phyloP scores from a whole-genome alignment of 148 eudicot genomes.

The Pharnaceum exiguum region DNA sequence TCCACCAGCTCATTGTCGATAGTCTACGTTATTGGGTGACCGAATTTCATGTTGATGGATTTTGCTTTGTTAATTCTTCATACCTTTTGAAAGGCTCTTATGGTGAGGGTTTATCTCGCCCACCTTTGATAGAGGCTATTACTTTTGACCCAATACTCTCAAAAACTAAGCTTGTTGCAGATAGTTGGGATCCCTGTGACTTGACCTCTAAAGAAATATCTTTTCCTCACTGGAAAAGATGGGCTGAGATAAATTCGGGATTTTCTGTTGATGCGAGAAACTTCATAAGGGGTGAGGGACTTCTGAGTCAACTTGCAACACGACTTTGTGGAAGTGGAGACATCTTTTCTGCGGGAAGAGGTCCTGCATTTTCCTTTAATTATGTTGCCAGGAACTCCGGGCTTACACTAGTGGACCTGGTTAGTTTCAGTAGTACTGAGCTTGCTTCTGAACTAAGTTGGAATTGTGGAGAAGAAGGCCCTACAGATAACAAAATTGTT shows the following conservation, averaged over 20 bases:
- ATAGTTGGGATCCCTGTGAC: slow-evolving; percentile 66
- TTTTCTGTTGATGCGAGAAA: slow-evolving; percentile 64
- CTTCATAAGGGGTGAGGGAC: slow-evolving; percentile 67
- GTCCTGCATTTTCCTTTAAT: slow-evolving; percentile 84
- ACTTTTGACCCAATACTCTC: slow-evolving; percentile 89
- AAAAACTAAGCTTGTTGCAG: slow-evolving; percentile 75
- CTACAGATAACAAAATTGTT: slow-evolving; percentile 54
- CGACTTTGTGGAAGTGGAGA: slow-evolving; percentile 97
- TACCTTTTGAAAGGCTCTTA: slow-evolving; percentile 59
- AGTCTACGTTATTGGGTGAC: slow-evolving; percentile 84
- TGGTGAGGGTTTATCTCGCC: slow-evolving; percentile 77
- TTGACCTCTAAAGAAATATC: slow-evolving; percentile 26
- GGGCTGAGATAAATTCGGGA: slow-evolving; percentile 79
- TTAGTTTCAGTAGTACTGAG: slow-evolving; percentile 60
- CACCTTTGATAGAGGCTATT: slow-evolving; percentile 86
- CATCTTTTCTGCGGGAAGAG: slow-evolving; percentile 60
- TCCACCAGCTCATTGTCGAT: slow-evolving; percentile 74
- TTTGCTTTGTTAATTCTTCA: slow-evolving; percentile 73
- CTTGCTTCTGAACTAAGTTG: slow-evolving; percentile 70
- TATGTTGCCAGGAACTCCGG: slow-evolving; percentile 63
- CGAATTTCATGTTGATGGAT: slow-evolving; percentile 88
- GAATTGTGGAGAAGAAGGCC: slow-evolving; percentile 98
- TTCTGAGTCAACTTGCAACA: slow-evolving; percentile 76
- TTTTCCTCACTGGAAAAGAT: slow-evolving; percentile 96
- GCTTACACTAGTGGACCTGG: slow-evolving; percentile 84